These are phyloP conservation scores for Botrytis aclada DNA, from an alignment of 2,329 filamentous ascomycete genomes.

Conservation along the genomic window DNA sequence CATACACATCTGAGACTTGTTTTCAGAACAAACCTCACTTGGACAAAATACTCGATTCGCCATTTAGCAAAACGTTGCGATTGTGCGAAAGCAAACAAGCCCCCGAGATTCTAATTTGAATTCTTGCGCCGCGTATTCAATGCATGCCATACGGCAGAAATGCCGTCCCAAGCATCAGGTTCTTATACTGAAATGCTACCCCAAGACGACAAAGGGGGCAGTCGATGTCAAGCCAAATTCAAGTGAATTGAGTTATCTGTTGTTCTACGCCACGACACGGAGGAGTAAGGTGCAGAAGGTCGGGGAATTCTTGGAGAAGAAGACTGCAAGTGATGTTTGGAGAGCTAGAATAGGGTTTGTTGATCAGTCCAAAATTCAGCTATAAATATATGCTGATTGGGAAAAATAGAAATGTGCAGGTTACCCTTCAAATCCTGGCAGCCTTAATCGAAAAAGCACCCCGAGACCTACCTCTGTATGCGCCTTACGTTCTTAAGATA, in stretches of 20 bases:
- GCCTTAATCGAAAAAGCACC: conserved; percentile 91
- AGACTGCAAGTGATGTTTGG: conserved; percentile 88
- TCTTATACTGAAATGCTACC: conserved; percentile 93
- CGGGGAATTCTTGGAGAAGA: conserved; percentile 89
- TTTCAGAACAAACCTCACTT: neutral
- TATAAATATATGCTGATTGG: conserved; percentile 25
- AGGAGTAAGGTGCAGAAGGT: conserved; percentile 96
- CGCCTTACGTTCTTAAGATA: conserved; percentile 78
- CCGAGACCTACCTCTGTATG: conserved; percentile 86
- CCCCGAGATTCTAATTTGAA: neutral
- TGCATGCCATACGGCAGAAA: conserved; percentile 64
- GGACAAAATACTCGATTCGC: neutral
- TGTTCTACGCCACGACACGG: conserved; percentile 94
- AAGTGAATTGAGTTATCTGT: conserved; percentile 92
- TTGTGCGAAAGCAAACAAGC: conserved; percentile 4
- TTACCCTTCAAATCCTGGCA: conserved; percentile 88
- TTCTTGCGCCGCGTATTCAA: conserved; percentile 35
- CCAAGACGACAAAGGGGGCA: conserved; percentile 83
- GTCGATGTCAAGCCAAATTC: conserved; percentile 94
- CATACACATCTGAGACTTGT: neutral
- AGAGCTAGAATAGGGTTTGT: conserved; percentile 80
- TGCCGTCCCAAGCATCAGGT: conserved; percentile 96
- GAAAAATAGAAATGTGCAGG: conserved; percentile 73
- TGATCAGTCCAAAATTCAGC: neutral
- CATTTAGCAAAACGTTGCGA: neutral